Evolutionary conservation across 2,329 filamentous ascomycete species (phyloP).

Genomic region (Aureobasidium sp.): DNA sequence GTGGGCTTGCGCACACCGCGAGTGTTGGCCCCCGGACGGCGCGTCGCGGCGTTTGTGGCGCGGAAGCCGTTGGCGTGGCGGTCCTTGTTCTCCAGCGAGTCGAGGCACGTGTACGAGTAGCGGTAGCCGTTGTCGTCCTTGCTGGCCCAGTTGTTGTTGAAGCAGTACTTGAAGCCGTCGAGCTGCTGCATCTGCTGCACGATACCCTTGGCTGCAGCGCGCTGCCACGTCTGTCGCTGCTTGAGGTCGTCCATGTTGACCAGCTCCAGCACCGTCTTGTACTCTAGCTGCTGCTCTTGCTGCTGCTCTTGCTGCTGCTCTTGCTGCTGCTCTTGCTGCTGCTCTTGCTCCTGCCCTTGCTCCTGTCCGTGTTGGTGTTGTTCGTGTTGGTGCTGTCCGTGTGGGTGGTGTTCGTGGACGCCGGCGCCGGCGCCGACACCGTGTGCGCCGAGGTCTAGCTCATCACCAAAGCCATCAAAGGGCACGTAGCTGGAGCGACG

Average conservation of each 20-base stretch:
- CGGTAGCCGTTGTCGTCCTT: slow-evolving; percentile 37
- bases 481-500: slow-evolving; percentile 4
- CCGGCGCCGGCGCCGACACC: background rate
- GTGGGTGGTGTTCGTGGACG: background rate
- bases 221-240: slow-evolving; percentile 36
- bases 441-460: background rate
- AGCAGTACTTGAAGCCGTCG: slow-evolving; percentile 41
- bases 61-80: slow-evolving; percentile 35
- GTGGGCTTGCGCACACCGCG: slow-evolving; percentile 31
- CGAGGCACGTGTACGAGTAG: slow-evolving; percentile 43
- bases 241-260: slow-evolving; percentile 27
- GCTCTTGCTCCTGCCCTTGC: background rate
- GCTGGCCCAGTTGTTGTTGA: slow-evolving; percentile 42
- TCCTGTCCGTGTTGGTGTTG: background rate
- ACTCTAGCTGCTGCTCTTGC: background rate
- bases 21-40: slow-evolving; percentile 8
- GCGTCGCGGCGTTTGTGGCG: slow-evolving; percentile 19
- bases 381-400: background rate
- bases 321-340: too few species aligned
- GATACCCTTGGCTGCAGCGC: slow-evolving; percentile 38
- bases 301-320: background rate
- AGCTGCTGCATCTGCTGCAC: slow-evolving; percentile 35
- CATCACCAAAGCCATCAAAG: background rate
- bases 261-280: slow-evolving; percentile 13
- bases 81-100: slow-evolving; percentile 43